Conservation (phyloP, 768 basidiomycete species). For the Hemileccinum rubropunctum region DNA sequence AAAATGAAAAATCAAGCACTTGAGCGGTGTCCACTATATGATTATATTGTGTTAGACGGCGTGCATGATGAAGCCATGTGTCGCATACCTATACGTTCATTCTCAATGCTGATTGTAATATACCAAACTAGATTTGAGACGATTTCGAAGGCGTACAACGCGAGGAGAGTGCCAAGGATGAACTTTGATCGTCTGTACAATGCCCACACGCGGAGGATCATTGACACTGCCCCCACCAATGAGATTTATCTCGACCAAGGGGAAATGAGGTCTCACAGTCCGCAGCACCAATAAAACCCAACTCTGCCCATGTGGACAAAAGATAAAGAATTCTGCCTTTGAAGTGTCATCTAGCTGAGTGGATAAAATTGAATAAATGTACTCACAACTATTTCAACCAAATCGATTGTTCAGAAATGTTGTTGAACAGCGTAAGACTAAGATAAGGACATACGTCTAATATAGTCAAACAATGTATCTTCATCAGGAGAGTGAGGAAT, state of each 20-base stretch:
- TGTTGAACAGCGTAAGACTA: too few species aligned
- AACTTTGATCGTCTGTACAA: background rate
- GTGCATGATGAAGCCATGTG: too few species aligned
- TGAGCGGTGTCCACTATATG: background rate
- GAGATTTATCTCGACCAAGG: background rate
- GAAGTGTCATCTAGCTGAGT: background rate
- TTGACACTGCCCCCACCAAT: background rate
- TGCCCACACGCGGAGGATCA: background rate
- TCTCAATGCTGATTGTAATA: background rate
- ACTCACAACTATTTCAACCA: background rate
- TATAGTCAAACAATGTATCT: background rate
- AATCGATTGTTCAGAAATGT: background rate
- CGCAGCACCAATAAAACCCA: background rate
- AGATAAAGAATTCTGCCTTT: background rate
- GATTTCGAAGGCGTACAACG: background rate
- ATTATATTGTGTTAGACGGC: too few species aligned
- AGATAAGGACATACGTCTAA: background rate
- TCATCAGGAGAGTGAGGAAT: background rate
- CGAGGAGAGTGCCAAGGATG: background rate
- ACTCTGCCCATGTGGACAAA: background rate
- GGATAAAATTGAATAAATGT: background rate
- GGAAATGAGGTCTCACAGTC: background rate
- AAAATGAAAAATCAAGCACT: background rate
- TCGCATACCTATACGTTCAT: background rate
- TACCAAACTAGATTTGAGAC: background rate